phyloP scores from a whole-genome alignment of 306 rosid species.

The Cucurbita maxima region DNA sequence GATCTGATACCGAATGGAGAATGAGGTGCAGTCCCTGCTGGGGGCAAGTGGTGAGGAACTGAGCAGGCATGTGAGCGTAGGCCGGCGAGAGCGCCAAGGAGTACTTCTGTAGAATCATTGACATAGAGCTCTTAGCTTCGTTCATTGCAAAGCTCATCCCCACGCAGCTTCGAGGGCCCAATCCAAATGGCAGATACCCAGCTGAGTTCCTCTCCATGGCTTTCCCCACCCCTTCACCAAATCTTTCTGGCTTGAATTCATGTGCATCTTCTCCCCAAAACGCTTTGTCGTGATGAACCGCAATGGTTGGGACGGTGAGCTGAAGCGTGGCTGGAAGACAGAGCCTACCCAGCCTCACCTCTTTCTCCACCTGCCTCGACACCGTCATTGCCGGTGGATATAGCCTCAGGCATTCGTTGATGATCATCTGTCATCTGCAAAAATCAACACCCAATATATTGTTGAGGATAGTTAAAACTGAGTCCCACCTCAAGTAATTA shows the following conservation, averaged over 20 bases:
- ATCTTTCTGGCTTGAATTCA: conserved; percentile 32
- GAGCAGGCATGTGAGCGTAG: conserved; percentile 17
- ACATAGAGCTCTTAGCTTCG: conserved; percentile 29
- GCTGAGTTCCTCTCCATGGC: background rate
- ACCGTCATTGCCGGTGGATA: background rate
- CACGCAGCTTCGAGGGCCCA: conserved; percentile 17
- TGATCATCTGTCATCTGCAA: conserved; percentile 10
- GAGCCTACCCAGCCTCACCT: conserved; percentile 1
- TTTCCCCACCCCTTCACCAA: conserved; percentile 25
- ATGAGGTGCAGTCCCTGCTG: conserved; percentile 19
- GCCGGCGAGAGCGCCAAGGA: conserved; percentile 29
- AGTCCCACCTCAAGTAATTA: no score
- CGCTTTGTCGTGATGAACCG: conserved; percentile 18
- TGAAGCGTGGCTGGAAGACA: conserved; percentile 9
- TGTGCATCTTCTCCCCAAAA: conserved; percentile 27
- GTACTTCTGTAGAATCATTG: conserved; percentile 25
- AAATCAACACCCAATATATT: background rate
- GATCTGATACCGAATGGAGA: background rate
- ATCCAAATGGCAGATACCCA: conserved; percentile 21
- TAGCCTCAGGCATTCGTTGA: conserved; percentile 7
- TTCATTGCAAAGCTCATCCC: conserved; percentile 19
- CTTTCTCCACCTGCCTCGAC: background rate
- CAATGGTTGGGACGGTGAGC: background rate
- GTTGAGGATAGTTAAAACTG: no score
- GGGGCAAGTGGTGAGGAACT: conserved; percentile 8